Evolutionary conservation across 352 stramenopile species (phyloP).

Genomic region (Pythium phragmitis): DNA sequence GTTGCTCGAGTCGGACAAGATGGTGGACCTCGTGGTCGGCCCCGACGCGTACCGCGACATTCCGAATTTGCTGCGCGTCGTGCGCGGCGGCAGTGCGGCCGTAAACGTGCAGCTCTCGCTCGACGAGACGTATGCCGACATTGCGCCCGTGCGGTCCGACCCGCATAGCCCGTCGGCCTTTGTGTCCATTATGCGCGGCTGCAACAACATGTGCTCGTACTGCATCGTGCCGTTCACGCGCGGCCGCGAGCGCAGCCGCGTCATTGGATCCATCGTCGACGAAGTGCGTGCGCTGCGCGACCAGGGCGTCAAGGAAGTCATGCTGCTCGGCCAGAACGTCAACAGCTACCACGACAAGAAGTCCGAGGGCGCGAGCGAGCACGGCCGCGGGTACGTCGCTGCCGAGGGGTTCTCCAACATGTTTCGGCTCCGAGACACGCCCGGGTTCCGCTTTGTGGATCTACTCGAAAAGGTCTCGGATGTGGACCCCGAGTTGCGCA

Average conservation of each 20-base stretch:
- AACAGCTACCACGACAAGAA: constrained; percentile 98
- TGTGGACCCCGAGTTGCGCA: constrained; percentile 93
- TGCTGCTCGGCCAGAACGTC: constrained; percentile 99
- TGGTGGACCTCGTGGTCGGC: constrained; percentile 97
- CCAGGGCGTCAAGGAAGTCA: constrained; percentile 96
- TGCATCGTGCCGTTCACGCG: constrained; percentile 99
- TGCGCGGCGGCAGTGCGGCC: constrained; percentile 72
- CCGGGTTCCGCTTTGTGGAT: constrained; percentile 97
- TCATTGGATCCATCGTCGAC: constrained; percentile 93
- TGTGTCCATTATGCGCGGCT: constrained; percentile 99
- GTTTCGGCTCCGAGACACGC: constrained; percentile 84
- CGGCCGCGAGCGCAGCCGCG: constrained; percentile 92
- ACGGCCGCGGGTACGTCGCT: constrained; percentile 75
- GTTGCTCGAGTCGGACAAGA: constrained; percentile 93
- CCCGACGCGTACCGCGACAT: constrained; percentile 99
- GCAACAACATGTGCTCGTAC: constrained; percentile 99
- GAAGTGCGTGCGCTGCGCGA: constrained; percentile 90
- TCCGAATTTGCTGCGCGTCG: constrained; percentile 89
- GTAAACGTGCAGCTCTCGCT: constrained; percentile 97
- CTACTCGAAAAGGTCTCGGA: constrained; percentile 93
- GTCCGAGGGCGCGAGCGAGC: constrained; percentile 60
- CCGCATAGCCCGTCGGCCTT: constrained; percentile 90
- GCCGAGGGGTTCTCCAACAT: constrained; percentile 95
- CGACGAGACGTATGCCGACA: constrained; percentile 99
- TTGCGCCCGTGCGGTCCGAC: constrained; percentile 92